phyloP scores from a whole-genome alignment of 306 rosid genomes.

The Dalbergia cochinchinensis region DNA sequence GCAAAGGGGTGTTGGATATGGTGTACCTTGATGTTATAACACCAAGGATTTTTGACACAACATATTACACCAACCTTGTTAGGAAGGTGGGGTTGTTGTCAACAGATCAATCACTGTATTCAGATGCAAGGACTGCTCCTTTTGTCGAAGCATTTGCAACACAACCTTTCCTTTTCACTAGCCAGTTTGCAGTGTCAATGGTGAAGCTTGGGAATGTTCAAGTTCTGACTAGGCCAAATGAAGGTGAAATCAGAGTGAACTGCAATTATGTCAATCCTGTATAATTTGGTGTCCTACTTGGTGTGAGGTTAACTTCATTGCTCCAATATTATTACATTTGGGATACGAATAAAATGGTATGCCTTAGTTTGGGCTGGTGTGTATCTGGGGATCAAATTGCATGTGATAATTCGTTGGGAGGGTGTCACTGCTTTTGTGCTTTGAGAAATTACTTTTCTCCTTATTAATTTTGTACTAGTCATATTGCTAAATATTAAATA shows the following conservation, averaged over 20 bases:
- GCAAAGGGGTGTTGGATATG: constrained; percentile 53
- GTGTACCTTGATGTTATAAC: constrained; percentile 73
- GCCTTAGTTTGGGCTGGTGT: neutral
- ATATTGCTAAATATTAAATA: no score
- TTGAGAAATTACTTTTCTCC: no score
- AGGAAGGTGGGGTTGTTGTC: constrained; percentile 75
- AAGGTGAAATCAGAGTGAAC: constrained; percentile 80
- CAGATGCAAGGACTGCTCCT: constrained; percentile 74
- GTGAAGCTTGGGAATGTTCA: constrained; percentile 89
- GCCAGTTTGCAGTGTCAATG: constrained; percentile 86
- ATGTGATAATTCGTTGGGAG: no score
- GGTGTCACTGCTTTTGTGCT: no score
- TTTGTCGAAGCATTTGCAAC: constrained; percentile 74
- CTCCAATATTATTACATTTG: neutral
- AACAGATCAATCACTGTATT: constrained; percentile 74
- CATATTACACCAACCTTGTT: constrained; percentile 67
- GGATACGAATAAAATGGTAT: neutral
- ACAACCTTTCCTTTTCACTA: constrained; percentile 66
- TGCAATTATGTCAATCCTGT: constrained; percentile 68
- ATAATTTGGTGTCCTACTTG: neutral
- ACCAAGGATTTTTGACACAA: constrained; percentile 74
- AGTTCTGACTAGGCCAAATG: constrained; percentile 69
- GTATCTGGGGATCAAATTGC: neutral
- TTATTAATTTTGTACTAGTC: no score
- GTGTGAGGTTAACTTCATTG: neutral